phyloP scores from a whole-genome alignment of 495 filamentous ascomycete genomes.

The Oidiodendron maius region DNA sequence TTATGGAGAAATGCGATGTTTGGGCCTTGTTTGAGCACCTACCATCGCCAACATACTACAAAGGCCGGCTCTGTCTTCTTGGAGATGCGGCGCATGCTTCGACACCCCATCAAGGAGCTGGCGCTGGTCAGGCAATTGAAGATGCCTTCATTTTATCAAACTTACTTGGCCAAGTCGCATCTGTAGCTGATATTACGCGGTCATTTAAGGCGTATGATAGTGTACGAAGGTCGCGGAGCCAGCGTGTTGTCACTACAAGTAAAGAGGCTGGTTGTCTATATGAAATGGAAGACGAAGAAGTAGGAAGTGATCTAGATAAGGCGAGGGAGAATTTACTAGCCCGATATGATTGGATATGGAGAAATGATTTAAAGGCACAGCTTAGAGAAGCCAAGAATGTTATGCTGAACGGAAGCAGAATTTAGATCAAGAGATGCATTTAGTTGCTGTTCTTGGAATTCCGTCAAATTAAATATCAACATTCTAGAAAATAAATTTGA shows the following conservation, averaged over 20 bases:
- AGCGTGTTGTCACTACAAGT: conserved; percentile 37
- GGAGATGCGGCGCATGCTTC: conserved; percentile 68
- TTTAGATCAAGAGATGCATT: not conserved
- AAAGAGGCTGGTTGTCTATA: conserved; percentile 32
- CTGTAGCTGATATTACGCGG: conserved; percentile 31
- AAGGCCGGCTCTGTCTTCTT: conserved; percentile 49
- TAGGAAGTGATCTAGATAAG: conserved; percentile 37
- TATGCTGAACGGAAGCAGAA: conserved; percentile 5
- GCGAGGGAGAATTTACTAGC: conserved; percentile 34
- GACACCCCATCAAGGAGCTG: conserved; percentile 65
- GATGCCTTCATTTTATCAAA: conserved; percentile 55
- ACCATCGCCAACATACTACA: conserved; percentile 46
- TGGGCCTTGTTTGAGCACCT: conserved; percentile 63
- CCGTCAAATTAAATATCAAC: too few species aligned
- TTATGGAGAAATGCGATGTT: conserved; percentile 42
- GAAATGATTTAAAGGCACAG: conserved; percentile 28
- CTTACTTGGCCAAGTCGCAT: conserved; percentile 43
- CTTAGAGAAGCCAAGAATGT: conserved; percentile 21
- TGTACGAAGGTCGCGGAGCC: conserved; percentile 43
- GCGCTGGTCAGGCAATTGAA: conserved; percentile 64
- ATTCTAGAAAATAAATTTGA: too few species aligned
- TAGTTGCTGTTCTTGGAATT: too few species aligned
- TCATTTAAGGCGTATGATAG: conserved; percentile 59
- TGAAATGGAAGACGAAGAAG: conserved; percentile 35
- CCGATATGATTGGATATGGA: conserved; percentile 47